Evolutionary conservation across 805 yeast species (phyloP), one percentile per base, ranked within the genome.

Genomic region (Myxozyma geophila): DNA sequence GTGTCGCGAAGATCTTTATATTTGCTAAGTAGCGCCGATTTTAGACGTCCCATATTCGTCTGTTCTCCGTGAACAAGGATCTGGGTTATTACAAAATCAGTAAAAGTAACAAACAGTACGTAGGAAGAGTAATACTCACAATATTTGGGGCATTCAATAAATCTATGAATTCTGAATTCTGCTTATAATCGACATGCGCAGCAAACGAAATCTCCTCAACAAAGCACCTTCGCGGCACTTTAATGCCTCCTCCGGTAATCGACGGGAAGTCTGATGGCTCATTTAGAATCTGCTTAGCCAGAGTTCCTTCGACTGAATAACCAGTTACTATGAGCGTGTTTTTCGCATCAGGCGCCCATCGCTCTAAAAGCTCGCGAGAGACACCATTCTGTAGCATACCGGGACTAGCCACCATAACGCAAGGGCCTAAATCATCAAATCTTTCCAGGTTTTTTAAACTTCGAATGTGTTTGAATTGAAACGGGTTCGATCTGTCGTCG

Each of bases 361-460:
- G 85, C 73, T 95, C 99, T 36, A 95, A 81, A 21, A 95, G 80
- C 70, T 89, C 95, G 70, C 99, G 82, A 0, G 98, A 91, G 2
- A 92, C 87, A 66, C 99, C 99, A 74, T 89, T 92, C 75, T 93
- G 99, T 54, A 95, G 80, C 99, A 95, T 95, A 74, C 99, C 99
- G 0, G 99, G 99, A 51, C 96, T 86, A 0, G 99, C 99, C 41
- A 95, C 84, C 76, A 95, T 92, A 21, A 95, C 98, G 70, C 97
- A 91, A 3, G 99, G 97, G 0, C 96, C 96, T 69, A 91, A 83
- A 75, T 95, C 99, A 71, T 92, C 96, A 73, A 95, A 88, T 67
- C 85, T 84, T 60, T 92, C 97, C 60, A 92, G 78, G 67, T 86
- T 87, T 64, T 89, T 85, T 53, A 95, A 82, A 69, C 89, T 89